Evolutionary conservation across 495 filamentous ascomycete species (phyloP).

Genomic region (Geoglossum glabrum): DNA sequence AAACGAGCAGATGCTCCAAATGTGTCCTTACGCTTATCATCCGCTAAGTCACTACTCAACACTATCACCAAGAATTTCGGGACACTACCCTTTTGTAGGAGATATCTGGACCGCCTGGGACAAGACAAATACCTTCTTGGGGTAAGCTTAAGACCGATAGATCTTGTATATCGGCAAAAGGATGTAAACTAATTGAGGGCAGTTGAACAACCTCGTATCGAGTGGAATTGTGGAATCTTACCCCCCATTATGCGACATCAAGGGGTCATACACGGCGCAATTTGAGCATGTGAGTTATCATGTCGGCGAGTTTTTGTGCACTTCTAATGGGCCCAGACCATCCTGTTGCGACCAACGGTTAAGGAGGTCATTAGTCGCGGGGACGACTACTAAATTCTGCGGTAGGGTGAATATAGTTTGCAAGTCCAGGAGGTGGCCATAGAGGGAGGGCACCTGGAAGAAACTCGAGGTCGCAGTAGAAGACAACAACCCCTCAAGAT

Average conservation of each 20-base stretch:
- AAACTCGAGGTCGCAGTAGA: too few relatives aligned
- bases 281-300: constrained; percentile 64
- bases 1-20: constrained; percentile 41
- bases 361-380: constrained; percentile 90
- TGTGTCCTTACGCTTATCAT: constrained; percentile 45
- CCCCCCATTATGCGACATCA: constrained; percentile 74
- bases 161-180: too few relatives aligned
- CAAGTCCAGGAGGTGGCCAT: not conserved
- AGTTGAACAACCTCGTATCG: constrained; percentile 76
- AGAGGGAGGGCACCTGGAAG: too few relatives aligned
- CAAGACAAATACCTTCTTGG: constrained; percentile 78
- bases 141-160: constrained; percentile 23
- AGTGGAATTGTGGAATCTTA: constrained; percentile 78
- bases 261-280: constrained; percentile 89
- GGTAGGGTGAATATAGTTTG: not conserved
- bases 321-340: constrained; percentile 37
- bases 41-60: constrained; percentile 62
- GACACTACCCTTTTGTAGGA: constrained; percentile 66
- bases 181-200: constrained; percentile 5
- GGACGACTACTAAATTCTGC: constrained; percentile 47
- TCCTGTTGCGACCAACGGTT: constrained; percentile 65
- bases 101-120: constrained; percentile 69
- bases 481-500: too few relatives aligned
- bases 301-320: not conserved
- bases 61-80: constrained; percentile 89